Evolutionary conservation across 1,284 basidiomycete species (phyloP), one percentile per base, ranked within the genome.

Genomic region (Malassezia dermatis): DNA sequence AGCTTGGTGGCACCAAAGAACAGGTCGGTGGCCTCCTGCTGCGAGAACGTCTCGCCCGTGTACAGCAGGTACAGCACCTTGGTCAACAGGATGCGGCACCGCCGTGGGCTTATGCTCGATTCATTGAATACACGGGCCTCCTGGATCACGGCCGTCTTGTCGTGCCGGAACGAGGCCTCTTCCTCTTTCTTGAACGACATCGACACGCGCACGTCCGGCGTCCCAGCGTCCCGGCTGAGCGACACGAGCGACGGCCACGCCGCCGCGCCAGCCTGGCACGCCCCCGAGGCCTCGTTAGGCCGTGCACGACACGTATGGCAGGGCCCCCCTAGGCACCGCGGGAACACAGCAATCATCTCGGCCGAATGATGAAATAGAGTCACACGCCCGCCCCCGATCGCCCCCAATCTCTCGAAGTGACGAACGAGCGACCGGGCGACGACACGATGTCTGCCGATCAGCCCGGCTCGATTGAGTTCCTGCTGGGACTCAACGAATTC

Each of bases 101-200:
- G 94, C 69, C 93, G 82, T 12, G 77, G 76, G 34, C 69, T 75
- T 77, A 99, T 91, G 64, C 93, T 93, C 15, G 90, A 91, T 77
- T 98, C 93, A 79, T 99, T 98, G 83, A 99, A 99, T 61, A 93
- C 88, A 63, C 94, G 85, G 58, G 94, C 93, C 78, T 99, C 94
- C 76, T 98, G 94, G 47, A 74, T 68, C 48, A 74, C 70, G 10
- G 67, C 67, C 10, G 66, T 68, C 67, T 74, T 74, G 61, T 74
- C 71, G 63, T 74, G 71, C 51, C 67, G 71, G 60, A 70, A 72
- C 51, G 67, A 59, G 45, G 54, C 65, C 46, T 48, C 56, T 60
- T 74, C 71, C 49, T 74, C 71, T 64, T 74, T 74, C 52, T 74
- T 74, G 61, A 72, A 70, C 58, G 70, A 73, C 71, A 74, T 73